Conservation (phyloP, 306 rosid species). For the Gastrolobium villosum region DNA sequence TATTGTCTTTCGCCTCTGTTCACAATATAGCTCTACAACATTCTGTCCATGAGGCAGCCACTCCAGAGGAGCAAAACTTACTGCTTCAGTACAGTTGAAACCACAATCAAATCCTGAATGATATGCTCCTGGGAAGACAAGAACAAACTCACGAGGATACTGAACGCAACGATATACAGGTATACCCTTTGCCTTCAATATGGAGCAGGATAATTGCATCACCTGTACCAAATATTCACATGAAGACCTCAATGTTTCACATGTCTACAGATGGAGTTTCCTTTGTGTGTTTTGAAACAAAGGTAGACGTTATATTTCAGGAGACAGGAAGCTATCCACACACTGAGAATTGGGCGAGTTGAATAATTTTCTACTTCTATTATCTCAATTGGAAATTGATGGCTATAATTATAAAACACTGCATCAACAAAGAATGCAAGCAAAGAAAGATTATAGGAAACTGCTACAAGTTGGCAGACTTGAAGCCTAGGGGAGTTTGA, state of each 20-base stretch:
- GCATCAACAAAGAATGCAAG: conserved; percentile 11
- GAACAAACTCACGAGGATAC: conserved; percentile 79
- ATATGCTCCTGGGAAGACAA: conserved; percentile 79
- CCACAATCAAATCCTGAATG: conserved; percentile 88
- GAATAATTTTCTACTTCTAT: conserved; percentile 23
- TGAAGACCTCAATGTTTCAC: conserved; percentile 39
- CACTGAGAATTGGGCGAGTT: conserved; percentile 18
- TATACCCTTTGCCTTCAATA: conserved; percentile 70
- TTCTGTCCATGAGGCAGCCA: conserved; percentile 87
- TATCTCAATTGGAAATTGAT: conserved; percentile 34
- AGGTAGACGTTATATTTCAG: conserved; percentile 37
- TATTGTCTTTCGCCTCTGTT: conserved; percentile 68
- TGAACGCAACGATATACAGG: conserved; percentile 86
- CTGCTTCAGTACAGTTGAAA: conserved; percentile 79
- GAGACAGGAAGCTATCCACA: conserved; percentile 20
- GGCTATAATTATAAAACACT: conserved; percentile 1
- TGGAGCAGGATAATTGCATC: conserved; percentile 65
- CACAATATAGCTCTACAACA: conserved; percentile 66
- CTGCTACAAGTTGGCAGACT: conserved; percentile 8
- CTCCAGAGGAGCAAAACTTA: conserved; percentile 80
- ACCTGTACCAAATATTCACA: conserved; percentile 60
- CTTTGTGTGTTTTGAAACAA: conserved; percentile 5
- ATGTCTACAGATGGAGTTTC: background rate
- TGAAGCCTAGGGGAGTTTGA: conserved; percentile 1
- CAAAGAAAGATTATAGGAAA: conserved; percentile 15